These are phyloP conservation scores for Paraphoma sp. DNA, from an alignment of 2,329 filamentous ascomycete species.

Conservation along the genomic window DNA sequence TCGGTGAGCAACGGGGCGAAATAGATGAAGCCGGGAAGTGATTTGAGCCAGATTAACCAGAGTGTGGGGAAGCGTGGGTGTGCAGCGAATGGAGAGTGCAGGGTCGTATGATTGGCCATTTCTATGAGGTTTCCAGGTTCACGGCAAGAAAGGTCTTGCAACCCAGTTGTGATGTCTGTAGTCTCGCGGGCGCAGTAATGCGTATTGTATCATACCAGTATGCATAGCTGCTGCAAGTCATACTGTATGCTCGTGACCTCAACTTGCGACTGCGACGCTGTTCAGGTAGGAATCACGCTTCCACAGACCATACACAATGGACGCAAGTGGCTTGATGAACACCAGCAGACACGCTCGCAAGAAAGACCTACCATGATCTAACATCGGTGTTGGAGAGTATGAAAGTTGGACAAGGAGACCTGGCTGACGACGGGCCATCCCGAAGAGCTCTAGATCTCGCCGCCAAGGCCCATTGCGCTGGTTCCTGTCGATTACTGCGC, in stretches of 20 bases:
- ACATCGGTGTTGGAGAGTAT: not conserved
- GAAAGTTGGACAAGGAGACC: not conserved
- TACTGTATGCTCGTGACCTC: not conserved
- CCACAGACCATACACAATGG: not conserved
- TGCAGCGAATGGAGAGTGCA: not conserved
- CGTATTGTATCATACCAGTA: not conserved
- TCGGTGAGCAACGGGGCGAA: not conserved
- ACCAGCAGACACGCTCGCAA: not conserved
- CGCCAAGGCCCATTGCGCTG: not conserved
- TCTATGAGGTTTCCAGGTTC: slow-evolving; percentile 2
- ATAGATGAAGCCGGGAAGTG: slow-evolving; percentile 8
- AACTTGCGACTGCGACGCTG: not conserved
- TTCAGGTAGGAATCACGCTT: no score
- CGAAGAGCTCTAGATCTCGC: not conserved
- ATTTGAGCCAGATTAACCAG: slow-evolving; percentile 8
- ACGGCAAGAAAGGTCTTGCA: not conserved
- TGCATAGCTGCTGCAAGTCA: not conserved
- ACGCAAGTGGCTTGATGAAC: not conserved
- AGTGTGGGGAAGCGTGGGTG: slow-evolving; percentile 10
- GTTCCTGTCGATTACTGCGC: not conserved
- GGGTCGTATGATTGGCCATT: slow-evolving; percentile 2
- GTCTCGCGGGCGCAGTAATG: not conserved
- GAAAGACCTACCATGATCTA: not conserved
- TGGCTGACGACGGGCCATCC: not conserved
- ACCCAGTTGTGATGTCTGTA: not conserved